Conservation (phyloP, 192 early-diverging fungal genomes). For the Gigaspora rosea region DNA sequence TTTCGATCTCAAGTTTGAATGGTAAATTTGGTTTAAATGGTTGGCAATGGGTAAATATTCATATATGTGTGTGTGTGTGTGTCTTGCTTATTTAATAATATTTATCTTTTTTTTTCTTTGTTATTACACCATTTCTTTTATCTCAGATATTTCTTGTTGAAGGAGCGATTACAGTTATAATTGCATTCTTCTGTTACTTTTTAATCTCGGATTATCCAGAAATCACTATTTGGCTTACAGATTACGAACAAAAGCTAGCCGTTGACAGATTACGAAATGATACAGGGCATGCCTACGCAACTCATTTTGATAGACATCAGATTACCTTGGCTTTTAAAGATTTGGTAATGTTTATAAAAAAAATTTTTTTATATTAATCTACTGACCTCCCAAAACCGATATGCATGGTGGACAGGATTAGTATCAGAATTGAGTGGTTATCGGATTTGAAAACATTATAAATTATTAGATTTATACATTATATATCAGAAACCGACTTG, state of each 20-base stretch:
- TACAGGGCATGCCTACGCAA: constrained; percentile 51
- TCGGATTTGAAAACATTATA: no score
- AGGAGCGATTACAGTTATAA: constrained; percentile 50
- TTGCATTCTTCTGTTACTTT: constrained; percentile 45
- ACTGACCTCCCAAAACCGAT: no score
- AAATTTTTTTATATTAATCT: constrained; percentile 30
- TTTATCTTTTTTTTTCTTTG: constrained; percentile 19
- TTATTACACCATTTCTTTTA: no score
- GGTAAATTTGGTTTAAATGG: constrained; percentile 37
- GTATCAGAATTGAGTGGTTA: no score
- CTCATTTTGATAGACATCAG: constrained; percentile 53
- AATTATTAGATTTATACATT: no score
- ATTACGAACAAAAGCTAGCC: constrained; percentile 47
- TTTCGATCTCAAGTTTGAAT: constrained; percentile 56
- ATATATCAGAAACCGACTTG: no score
- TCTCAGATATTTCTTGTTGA: constrained; percentile 61
- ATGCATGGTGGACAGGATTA: no score
- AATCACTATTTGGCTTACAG: constrained; percentile 46
- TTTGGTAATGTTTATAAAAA: constrained; percentile 29
- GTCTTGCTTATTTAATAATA: neutral
- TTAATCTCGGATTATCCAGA: constrained; percentile 53
- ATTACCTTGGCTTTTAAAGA: constrained; percentile 50
- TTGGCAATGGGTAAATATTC: constrained; percentile 52
- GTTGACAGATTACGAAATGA: constrained; percentile 45
- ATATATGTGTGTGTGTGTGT: no score